Percentiles rank a stretch among this genome's conserved stretches.
These are phyloP conservation scores for Fusarium sp. DNA, from an alignment of 2,329 filamentous ascomycete genomes.

Conservation along the genomic window DNA sequence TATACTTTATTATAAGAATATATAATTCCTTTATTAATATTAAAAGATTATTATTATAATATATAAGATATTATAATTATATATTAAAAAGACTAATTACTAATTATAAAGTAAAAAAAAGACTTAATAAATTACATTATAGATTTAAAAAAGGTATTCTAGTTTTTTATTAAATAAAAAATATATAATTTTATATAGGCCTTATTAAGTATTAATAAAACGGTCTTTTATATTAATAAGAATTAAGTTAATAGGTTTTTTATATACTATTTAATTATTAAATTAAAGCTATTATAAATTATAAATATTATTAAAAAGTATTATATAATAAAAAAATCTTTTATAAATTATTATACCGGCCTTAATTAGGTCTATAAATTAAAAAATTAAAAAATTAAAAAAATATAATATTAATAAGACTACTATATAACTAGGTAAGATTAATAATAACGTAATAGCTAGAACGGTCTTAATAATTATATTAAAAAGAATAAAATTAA, in stretches of 20 bases:
- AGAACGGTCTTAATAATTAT: background rate
- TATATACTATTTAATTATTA: background rate
- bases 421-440: background rate
- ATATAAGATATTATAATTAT: background rate
- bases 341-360: background rate
- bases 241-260: background rate
- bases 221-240: background rate
- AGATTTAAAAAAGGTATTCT: background rate
- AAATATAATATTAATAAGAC: background rate
- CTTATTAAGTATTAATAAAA: background rate
- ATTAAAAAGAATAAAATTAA: background rate
- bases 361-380: background rate
- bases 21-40: rapidly evolving
- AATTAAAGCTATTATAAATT: background rate
- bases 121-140: background rate
- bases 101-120: background rate
- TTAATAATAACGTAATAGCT: background rate
- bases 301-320: background rate
- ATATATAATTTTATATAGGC: background rate
- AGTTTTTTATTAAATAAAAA: background rate
- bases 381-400: background rate
- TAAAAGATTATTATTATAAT: background rate
- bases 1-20: background rate
- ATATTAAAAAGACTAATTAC: background rate
- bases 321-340: background rate